Evolutionary conservation across 805 yeast species (phyloP), one percentile per base, ranked within the genome.

Genomic region (Zygotorulaspora chibaensis): DNA sequence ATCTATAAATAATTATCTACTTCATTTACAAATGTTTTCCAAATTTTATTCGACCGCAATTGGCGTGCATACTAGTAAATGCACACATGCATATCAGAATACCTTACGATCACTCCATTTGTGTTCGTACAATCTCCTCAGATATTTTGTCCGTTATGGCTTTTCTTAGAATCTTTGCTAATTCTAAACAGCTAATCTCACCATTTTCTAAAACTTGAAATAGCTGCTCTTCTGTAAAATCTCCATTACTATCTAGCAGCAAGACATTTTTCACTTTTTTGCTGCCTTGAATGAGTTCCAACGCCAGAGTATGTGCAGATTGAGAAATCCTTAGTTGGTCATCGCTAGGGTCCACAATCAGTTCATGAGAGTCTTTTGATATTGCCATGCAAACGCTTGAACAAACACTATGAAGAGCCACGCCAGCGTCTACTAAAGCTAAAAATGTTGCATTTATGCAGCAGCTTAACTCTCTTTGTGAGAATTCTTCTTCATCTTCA

Each of bases 401-500:
- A 55, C 83, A 81, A 0, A 89, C 76, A n/a, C 75, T 66, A 39
- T 72, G 69, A 43, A 91, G 64, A 0, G 88, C 83, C 15, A 90
- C 73, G 38, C 87, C 88, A 6, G 96, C 84, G 63, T 89, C 91
- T 1, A 89, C 63, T 36, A 91, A 72, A 0, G 97, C 95, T 51
- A 86, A 66, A 51, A 73, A 81, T 1, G 82, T 68, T 2, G 88
- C 82, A 62, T 93, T 91, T 33, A 91, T 72, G 17, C 84, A 82
- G 1, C 83, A 80, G 42, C 81, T 75, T 35, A 87, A 63, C 58
- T 86, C 88, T 45, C 75, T 73, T 35, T 70, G 63, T 23, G 73
- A 62, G 36, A 59, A 61, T 16, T 50, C 49, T 8, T 45, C 28
- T 15, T 61, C 63, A 26, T 48, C 40, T 46, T 63, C 67, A 9